These are phyloP conservation scores for Lecanicillium sp. DNA, from an alignment of 2,329 filamentous ascomycete species.

Conservation along the genomic window DNA sequence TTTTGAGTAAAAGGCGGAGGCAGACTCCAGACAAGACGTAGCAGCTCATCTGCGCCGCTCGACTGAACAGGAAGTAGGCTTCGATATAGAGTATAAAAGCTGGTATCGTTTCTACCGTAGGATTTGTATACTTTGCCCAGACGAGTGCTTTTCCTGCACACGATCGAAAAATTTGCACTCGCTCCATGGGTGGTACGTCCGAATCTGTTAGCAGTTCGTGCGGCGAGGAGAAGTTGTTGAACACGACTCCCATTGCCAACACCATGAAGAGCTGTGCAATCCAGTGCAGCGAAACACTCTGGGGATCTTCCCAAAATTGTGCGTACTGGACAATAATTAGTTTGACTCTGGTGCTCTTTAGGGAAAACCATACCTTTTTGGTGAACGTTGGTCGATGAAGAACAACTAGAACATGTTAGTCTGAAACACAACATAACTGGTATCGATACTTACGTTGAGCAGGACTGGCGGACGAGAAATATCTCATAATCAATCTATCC, in stretches of 20 bases:
- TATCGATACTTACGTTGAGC: conserved; percentile 34
- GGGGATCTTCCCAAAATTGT: conserved; percentile 38
- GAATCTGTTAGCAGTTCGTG: conserved; percentile 36
- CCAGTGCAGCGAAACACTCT: conserved; percentile 32
- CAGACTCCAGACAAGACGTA: conserved; percentile 43
- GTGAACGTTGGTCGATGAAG: conserved; percentile 45
- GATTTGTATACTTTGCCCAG: conserved; percentile 40
- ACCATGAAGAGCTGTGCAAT: conserved; percentile 43
- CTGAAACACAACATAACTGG: background rate
- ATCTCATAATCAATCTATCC: conserved; percentile 42
- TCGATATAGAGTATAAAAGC: conserved; percentile 45
- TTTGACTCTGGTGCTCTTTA: too few relatives aligned
- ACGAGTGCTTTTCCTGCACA: conserved; percentile 44
- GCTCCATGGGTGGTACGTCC: conserved; percentile 29
- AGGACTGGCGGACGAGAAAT: conserved; percentile 45
- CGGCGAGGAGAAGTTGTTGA: conserved; percentile 33
- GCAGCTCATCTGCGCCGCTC: conserved; percentile 42
- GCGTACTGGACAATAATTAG: too few relatives aligned
- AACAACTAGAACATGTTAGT: conserved; percentile 29
- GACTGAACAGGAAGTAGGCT: conserved; percentile 43
- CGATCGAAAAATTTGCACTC: conserved; percentile 38
- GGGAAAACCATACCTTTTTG: conserved; percentile 31
- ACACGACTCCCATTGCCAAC: conserved; percentile 33
- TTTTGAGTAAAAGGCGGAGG: conserved; percentile 47
- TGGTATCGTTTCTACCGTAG: conserved; percentile 38